Evolutionary conservation across 139 green algal species (phyloP), one percentile per base, ranked within the genome.

Genomic region (Chlamydomonas sphaeroides): DNA sequence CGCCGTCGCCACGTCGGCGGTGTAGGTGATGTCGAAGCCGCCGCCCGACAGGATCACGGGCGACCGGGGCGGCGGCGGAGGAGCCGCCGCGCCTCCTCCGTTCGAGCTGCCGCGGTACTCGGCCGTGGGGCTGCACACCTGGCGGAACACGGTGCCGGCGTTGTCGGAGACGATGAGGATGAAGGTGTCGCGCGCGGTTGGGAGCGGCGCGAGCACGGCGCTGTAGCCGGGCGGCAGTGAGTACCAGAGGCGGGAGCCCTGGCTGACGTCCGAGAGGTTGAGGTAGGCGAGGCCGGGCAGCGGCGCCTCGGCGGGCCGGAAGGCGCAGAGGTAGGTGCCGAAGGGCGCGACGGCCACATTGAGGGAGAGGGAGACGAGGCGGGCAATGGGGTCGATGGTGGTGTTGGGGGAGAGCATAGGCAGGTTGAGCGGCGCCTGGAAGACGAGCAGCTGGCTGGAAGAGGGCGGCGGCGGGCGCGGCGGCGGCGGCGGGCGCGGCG

Each of bases 391-490:
- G 30, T 80, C 73, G 7, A 65, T 14, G 32, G 28, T 49, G 14
- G 17, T 45, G 39, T 59, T 59, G 36, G 56, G 10, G 14, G 3
- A 6, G 28, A 28, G 10, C 14, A 79, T 53, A 28, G 63, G 63
- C 33, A 69, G 63, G 8, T 53, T 25, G 18, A 80, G 39, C 18
- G 73, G 73, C 30, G 73, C 61, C 21, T 80, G 70, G 41, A 80
- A 80, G 26, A 80, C 28, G n/a, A 80, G 73, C 6, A 20, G 59
- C 73, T 80, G 73, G 28, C 17, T 26, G 6, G 30, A 14, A 41
- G 36, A 33, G 18, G 30, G 21, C 70, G 32, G 32, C 10, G 23
- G 5, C 17, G 63, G 63, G 2, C 33, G 35, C 2, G 63, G 63
- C 14, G 26, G 26, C 71, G 8, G 53, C 36, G 14, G 25, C 53